Percentiles rank a stretch among this genome's conserved stretches.
Evolutionary conservation across 192 early-diverging fungal species (phyloP).

Genomic region (Blastocladiella britannica): DNA sequence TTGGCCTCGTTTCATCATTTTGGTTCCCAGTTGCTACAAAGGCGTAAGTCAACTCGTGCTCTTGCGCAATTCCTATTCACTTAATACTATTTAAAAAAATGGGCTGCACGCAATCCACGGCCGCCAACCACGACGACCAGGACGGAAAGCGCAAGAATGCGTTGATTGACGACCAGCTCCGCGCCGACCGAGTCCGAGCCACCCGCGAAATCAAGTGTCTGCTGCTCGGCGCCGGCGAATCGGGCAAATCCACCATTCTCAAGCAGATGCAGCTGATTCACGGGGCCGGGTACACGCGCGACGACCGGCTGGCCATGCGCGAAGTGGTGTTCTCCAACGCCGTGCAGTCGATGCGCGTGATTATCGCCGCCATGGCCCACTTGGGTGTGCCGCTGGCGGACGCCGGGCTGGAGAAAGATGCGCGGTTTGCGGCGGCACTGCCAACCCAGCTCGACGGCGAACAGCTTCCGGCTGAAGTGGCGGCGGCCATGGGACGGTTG

Average conservation of each 20-base stretch:
- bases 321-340: constrained; percentile 94
- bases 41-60: too few relatives aligned
- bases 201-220: neutral
- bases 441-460: constrained; percentile 86
- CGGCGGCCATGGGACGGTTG: constrained; percentile 55
- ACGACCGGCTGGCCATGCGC: constrained; percentile 81
- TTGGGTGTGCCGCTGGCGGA: constrained; percentile 55
- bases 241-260: constrained; percentile 89
- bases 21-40: too few relatives aligned
- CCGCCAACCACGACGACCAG: neutral
- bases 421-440: constrained; percentile 47
- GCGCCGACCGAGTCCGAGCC: neutral
- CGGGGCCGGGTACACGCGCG: constrained; percentile 72
- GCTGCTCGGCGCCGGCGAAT: constrained; percentile 70
- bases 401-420: constrained; percentile 44
- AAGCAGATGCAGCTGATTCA: constrained; percentile 99
- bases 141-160: neutral
- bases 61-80: too few relatives aligned
- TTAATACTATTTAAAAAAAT: too few relatives aligned
- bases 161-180: neutral
- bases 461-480: constrained; percentile 51
- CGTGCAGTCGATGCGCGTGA: constrained; percentile 87
- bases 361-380: constrained; percentile 78
- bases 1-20: too few relatives aligned
- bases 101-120: too few relatives aligned